Conservation (phyloP, 2,329 filamentous ascomycete species). For the Aspergillus tanneri region DNA sequence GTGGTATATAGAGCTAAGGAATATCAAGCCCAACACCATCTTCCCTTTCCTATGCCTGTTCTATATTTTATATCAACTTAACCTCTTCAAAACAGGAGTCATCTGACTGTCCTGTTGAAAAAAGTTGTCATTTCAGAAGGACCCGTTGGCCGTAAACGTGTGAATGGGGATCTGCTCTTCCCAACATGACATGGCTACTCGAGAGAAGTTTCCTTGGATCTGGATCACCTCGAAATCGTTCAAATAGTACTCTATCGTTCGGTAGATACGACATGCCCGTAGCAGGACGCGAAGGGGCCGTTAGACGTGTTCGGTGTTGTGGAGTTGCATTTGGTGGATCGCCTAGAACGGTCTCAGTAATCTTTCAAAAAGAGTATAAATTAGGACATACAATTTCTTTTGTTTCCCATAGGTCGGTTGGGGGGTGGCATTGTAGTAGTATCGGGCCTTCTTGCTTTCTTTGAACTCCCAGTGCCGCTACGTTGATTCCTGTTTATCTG, state of each 20-base stretch:
- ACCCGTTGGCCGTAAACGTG: background rate
- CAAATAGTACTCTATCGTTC: conserved; percentile 22
- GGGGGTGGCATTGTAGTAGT: conserved; percentile 34
- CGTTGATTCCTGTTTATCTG: conserved; percentile 41
- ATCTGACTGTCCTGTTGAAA: conserved; percentile 13
- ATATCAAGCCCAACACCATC: too few relatives aligned
- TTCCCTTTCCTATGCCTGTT: background rate
- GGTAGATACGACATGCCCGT: conserved; percentile 26
- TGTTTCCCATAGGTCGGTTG: conserved; percentile 19
- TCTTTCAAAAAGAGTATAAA: background rate
- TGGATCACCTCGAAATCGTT: conserved; percentile 23
- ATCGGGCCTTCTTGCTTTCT: conserved; percentile 24
- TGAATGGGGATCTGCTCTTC: background rate
- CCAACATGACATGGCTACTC: background rate
- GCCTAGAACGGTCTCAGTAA: conserved; percentile 8
- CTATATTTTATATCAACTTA: background rate
- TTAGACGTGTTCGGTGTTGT: conserved; percentile 31
- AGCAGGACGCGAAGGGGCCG: conserved; percentile 19
- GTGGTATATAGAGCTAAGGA: too few relatives aligned
- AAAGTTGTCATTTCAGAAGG: conserved; percentile 8
- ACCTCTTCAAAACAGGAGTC: background rate
- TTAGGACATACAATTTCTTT: conserved; percentile 25
- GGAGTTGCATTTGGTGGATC: conserved; percentile 16
- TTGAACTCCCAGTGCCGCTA: conserved; percentile 42
- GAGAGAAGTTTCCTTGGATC: background rate